These are phyloP conservation scores for Alternaria viburni DNA, from an alignment of 2,329 filamentous ascomycete genomes.

Conservation along the genomic window DNA sequence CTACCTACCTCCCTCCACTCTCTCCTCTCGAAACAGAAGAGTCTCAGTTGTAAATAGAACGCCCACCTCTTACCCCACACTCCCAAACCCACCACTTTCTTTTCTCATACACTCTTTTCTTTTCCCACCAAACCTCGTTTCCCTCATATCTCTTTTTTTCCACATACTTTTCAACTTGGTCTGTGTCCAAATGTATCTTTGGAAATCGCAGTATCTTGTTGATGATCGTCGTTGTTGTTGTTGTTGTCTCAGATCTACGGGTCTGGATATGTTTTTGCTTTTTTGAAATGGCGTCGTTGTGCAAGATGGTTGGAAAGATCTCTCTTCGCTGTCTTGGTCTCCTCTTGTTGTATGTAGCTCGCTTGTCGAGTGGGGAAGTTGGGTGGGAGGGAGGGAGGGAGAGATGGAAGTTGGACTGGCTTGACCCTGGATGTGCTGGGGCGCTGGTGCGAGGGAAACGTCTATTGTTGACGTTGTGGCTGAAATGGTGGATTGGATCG, in stretches of 20 bases:
- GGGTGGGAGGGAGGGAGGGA: not conserved
- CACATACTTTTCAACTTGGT: slow-evolving; percentile 5
- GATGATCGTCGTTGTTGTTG: not conserved
- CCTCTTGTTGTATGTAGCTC: not conserved
- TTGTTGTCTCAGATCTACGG: slow-evolving; percentile 2
- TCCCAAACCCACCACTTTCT: not conserved
- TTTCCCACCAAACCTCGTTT: slow-evolving; percentile 2
- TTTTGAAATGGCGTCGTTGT: slow-evolving; percentile 2
- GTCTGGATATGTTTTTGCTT: slow-evolving; percentile 2
- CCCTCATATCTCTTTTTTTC: not conserved
- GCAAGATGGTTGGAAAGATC: slow-evolving; percentile 9
- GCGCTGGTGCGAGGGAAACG: not conserved
- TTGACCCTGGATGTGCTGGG: not conserved
- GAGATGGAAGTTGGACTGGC: not conserved
- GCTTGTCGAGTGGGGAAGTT: not conserved
- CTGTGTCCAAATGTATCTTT: slow-evolving; percentile 4
- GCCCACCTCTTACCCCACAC: slow-evolving; percentile 1
- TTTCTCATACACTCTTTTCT: not conserved
- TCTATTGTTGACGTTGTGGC: slow-evolving; percentile 4
- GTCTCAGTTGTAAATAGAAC: slow-evolving; percentile 1
- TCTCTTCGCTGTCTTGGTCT: not conserved
- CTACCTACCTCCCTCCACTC: not conserved
- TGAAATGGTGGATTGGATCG: not conserved
- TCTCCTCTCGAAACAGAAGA: not conserved
- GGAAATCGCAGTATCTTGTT: not conserved